A percentile compares a stretch with the other conserved stretches of the same genome.
phyloP scores from a whole-genome alignment of 2,329 filamentous ascomycete genomes.

The Cladobotryum mycophilum region DNA sequence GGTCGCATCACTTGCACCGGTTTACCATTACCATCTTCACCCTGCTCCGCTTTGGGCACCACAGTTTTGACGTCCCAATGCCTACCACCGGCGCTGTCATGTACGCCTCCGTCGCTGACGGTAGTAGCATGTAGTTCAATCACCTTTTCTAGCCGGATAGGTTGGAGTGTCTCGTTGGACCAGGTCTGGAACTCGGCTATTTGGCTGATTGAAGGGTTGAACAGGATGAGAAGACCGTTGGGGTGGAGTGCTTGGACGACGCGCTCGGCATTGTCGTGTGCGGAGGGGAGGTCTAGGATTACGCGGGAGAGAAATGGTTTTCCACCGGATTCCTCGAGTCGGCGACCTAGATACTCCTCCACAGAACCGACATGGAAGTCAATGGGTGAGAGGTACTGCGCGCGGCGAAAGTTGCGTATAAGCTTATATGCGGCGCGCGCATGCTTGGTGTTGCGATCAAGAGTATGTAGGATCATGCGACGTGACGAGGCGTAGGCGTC shows the following conservation, averaged over 20 bases:
- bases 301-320: slow-evolving; percentile 64
- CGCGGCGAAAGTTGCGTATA: slow-evolving; percentile 60
- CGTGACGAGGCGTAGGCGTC: slow-evolving; percentile 45
- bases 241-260: slow-evolving; percentile 54
- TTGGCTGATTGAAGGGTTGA: slow-evolving; percentile 73
- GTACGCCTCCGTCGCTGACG: slow-evolving; percentile 34
- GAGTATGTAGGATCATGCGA: slow-evolving; percentile 65
- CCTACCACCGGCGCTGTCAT: slow-evolving; percentile 45
- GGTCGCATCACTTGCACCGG: slow-evolving; percentile 36
- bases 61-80: slow-evolving; percentile 58
- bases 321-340: slow-evolving; percentile 35
- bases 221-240: slow-evolving; percentile 61
- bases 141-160: slow-evolving; percentile 50
- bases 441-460: slow-evolving; percentile 59
- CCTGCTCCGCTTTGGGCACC: slow-evolving; percentile 20
- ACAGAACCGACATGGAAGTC: slow-evolving; percentile 69
- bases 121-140: slow-evolving; percentile 48
- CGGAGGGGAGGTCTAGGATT: slow-evolving; percentile 66
- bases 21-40: slow-evolving; percentile 14
- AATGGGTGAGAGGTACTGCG: slow-evolving; percentile 62
- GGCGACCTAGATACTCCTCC: slow-evolving; percentile 52
- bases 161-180: slow-evolving; percentile 47
- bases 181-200: slow-evolving; percentile 53
- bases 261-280: slow-evolving; percentile 41
- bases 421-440: slow-evolving; percentile 58